These are phyloP conservation scores for Tirmania nivea DNA, from an alignment of 495 filamentous ascomycete species.

Conservation along the genomic window DNA sequence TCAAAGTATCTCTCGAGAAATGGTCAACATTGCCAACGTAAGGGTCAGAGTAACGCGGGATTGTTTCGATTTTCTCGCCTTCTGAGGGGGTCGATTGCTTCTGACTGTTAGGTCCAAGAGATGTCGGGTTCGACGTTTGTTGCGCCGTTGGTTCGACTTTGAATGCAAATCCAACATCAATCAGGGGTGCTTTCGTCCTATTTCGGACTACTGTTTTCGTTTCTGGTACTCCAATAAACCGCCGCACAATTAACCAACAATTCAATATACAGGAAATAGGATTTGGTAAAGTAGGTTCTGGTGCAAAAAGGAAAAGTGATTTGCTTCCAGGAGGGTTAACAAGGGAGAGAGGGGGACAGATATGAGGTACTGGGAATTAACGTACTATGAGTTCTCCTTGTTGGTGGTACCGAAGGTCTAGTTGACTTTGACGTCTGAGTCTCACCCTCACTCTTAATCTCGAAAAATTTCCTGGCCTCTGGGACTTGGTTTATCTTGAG, in stretches of 20 bases:
- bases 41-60: neutral
- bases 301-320: neutral
- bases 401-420: too few relatives aligned
- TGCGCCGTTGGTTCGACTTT: neutral
- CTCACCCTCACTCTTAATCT: neutral
- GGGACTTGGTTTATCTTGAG: neutral
- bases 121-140: neutral
- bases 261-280: neutral
- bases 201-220: neutral
- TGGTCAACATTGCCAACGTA: neutral
- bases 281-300: neutral
- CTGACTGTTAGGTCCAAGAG: neutral
- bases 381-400: too few relatives aligned
- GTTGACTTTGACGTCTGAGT: neutral
- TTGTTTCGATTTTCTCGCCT: neutral
- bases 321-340: neutral
- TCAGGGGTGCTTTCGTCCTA: neutral
- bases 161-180: neutral
- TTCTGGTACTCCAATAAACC: too few relatives aligned
- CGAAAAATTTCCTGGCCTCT: neutral
- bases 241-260: neutral
- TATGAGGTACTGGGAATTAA: too few relatives aligned
- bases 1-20: neutral
- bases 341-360: too few relatives aligned
- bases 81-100: neutral